Conservation (phyloP, 208 protist genomes). For the Leishmania mexicana region DNA sequence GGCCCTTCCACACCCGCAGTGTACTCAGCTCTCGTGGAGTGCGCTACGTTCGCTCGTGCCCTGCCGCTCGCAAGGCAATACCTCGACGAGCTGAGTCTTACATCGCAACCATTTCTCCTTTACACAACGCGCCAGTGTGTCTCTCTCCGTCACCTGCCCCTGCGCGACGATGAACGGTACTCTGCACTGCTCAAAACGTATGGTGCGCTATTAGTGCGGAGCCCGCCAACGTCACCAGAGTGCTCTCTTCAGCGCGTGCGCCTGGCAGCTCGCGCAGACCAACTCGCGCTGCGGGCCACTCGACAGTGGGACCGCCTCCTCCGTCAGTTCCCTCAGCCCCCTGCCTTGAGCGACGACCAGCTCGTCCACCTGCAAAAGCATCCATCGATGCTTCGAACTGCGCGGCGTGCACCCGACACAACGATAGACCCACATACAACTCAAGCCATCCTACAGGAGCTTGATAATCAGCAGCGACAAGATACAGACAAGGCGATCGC, state of each 20-base stretch:
- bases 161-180: conserved; percentile 38
- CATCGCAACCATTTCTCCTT: conserved; percentile 42
- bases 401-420: background rate
- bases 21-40: conserved; percentile 8
- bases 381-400: conserved; percentile 8
- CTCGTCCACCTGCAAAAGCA: conserved; percentile 21
- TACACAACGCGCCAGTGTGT: conserved; percentile 51
- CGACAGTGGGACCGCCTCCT: conserved; percentile 28
- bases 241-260: conserved; percentile 25
- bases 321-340: conserved; percentile 3
- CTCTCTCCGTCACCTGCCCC: conserved; percentile 40
- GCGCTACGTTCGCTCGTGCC: conserved; percentile 9
- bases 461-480: background rate
- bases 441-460: background rate
- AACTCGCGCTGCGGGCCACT: conserved; percentile 27
- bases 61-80: conserved; percentile 21
- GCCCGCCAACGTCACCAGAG: background rate
- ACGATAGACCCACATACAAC: background rate
- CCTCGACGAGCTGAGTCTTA: conserved; percentile 34
- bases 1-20: background rate
- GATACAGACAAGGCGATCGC: background rate
- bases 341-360: conserved; percentile 27
- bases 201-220: background rate
- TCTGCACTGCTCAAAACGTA: conserved; percentile 19
- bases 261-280: conserved; percentile 40